phyloP scores from a whole-genome alignment of 176 grass and related monocot genomes.

The Bolboschoenus planiculmis region DNA sequence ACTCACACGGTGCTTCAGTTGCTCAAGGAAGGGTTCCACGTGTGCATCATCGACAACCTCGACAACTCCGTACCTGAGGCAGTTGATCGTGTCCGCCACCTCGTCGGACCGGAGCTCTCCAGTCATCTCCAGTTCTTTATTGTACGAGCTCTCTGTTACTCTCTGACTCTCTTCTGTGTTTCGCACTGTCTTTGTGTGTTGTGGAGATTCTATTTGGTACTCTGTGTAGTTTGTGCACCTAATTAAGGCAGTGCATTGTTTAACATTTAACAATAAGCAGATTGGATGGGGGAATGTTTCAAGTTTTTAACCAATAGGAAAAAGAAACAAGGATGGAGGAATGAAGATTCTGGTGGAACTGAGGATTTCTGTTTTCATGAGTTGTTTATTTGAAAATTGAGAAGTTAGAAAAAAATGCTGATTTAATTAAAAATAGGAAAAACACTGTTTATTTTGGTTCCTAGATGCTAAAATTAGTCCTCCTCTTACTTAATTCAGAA shows the following conservation, averaged over 20 bases:
- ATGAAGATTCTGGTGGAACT: background rate
- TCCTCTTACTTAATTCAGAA: background rate
- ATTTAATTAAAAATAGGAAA: background rate
- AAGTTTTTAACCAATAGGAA: background rate
- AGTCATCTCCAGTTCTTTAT: constrained; percentile 51
- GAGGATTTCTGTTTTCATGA: background rate
- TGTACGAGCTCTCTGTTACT: constrained; percentile 21
- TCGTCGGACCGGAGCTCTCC: constrained; percentile 61
- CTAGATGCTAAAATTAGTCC: background rate
- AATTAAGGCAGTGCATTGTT: too few species aligned
- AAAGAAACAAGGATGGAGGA: background rate
- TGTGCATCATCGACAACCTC: constrained; percentile 84
- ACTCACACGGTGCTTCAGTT: constrained; percentile 91
- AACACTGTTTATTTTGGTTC: background rate
- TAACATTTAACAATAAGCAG: too few species aligned
- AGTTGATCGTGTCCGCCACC: constrained; percentile 64
- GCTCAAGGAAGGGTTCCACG: constrained; percentile 52
- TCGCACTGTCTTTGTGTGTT: background rate
- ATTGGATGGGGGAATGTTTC: too few species aligned
- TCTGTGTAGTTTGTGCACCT: background rate
- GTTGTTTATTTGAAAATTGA: background rate
- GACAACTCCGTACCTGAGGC: constrained; percentile 86
- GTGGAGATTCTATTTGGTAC: background rate
- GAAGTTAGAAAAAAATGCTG: background rate
- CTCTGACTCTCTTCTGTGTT: background rate